Percentiles rank a stretch among this genome's conserved stretches.
These are phyloP conservation scores for Diversispora eburnea DNA, from an alignment of 192 early-diverging fungal genomes.

Conservation along the genomic window DNA sequence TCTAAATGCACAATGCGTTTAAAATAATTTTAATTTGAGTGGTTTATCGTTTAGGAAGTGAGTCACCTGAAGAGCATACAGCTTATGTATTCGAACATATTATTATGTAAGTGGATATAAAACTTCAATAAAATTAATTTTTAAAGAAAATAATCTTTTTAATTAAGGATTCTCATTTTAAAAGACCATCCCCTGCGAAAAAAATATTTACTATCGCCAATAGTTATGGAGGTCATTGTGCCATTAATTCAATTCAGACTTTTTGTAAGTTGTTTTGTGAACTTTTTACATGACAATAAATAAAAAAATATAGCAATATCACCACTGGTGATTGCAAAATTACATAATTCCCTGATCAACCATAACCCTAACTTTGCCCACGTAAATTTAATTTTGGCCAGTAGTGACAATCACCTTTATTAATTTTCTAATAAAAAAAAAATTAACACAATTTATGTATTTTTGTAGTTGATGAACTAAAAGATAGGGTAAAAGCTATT, in stretches of 20 bases:
- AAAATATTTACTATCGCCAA: slow-evolving; percentile 27
- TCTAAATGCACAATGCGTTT: not conserved
- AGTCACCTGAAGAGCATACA: slow-evolving; percentile 15
- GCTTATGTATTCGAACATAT: slow-evolving; percentile 23
- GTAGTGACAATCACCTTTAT: too few relatives aligned
- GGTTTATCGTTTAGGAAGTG: slow-evolving; percentile 1
- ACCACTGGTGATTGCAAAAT: too few relatives aligned
- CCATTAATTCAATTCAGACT: slow-evolving; percentile 13
- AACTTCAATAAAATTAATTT: not conserved
- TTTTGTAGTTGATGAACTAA: not conserved
- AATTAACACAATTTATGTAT: not conserved
- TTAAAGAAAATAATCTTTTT: not conserved
- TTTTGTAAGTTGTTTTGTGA: slow-evolving; percentile 6
- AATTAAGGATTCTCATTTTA: not conserved
- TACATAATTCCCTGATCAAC: too few relatives aligned
- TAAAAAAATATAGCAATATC: too few relatives aligned
- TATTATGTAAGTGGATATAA: slow-evolving; percentile 17
- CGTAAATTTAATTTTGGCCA: too few relatives aligned
- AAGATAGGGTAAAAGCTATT: slow-evolving; percentile 20
- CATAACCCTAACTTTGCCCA: too few relatives aligned
- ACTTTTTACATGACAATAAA: not conserved
- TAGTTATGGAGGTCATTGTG: slow-evolving; percentile 28
- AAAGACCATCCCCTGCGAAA: slow-evolving; percentile 19
- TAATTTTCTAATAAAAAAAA: too few relatives aligned
- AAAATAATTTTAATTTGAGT: not conserved